These are phyloP conservation scores for Talaromyces sp. DNA, from an alignment of 2,329 filamentous ascomycete genomes.

Conservation along the genomic window DNA sequence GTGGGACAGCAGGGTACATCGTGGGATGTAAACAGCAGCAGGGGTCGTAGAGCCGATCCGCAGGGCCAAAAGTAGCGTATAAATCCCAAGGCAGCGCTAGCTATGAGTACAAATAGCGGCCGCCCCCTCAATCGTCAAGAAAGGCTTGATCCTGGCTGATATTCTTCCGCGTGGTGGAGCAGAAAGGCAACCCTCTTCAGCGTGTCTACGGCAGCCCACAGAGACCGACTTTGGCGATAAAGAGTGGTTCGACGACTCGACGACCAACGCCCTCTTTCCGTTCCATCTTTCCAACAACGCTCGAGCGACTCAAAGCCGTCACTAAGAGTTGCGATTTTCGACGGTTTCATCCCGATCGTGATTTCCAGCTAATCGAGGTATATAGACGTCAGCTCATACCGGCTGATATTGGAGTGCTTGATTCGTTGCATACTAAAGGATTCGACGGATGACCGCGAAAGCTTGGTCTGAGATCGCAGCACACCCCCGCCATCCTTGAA, in stretches of 20 bases:
- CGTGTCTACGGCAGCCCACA: slow-evolving; percentile 13
- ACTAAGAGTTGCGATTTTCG: background rate
- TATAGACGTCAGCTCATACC: background rate
- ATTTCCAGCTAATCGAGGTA: background rate
- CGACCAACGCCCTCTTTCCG: background rate
- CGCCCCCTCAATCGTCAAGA: background rate
- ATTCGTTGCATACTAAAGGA: background rate
- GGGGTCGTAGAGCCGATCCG: background rate
- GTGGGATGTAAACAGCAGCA: background rate
- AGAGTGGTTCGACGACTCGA: slow-evolving; percentile 6
- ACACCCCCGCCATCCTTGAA: slow-evolving; percentile 3
- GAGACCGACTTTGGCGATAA: slow-evolving; percentile 10
- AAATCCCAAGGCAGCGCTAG: background rate
- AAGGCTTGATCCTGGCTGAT: background rate
- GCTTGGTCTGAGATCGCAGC: background rate
- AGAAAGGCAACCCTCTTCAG: background rate
- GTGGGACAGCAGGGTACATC: background rate
- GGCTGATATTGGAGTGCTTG: background rate
- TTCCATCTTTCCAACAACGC: background rate
- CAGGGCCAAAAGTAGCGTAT: slow-evolving; percentile 4
- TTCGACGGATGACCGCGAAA: background rate
- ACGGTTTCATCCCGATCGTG: background rate
- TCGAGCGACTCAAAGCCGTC: background rate
- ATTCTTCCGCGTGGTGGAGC: background rate
- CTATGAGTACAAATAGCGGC: slow-evolving; percentile 7